These are phyloP conservation scores for Populus hybrid DNA, from an alignment of 441 rosid genomes.

Conservation along the genomic window DNA sequence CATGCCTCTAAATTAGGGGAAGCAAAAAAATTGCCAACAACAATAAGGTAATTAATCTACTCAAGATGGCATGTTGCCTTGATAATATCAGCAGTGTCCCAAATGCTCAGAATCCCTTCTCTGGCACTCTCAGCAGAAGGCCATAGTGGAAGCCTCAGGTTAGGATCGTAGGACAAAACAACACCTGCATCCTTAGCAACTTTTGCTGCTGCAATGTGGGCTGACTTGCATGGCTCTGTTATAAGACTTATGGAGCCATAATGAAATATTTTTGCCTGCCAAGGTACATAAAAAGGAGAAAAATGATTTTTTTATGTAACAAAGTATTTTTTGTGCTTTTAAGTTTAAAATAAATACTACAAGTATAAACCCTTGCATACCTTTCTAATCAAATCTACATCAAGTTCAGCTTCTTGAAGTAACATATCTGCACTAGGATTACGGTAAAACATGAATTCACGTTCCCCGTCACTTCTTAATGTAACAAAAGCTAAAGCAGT, in stretches of 20 bases:
- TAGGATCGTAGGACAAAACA: no score
- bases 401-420: conserved; percentile 76
- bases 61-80: conserved; percentile 41
- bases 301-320: background rate
- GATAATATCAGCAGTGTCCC: conserved; percentile 85
- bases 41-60: background rate
- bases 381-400: conserved; percentile 72
- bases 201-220: conserved; percentile 85
- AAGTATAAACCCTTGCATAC: conserved; percentile 27
- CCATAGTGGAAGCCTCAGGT: no score
- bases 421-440: conserved; percentile 98
- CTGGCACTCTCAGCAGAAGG: conserved; percentile 67
- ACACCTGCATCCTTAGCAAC: conserved; percentile 72
- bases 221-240: conserved; percentile 91
- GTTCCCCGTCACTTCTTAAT: conserved; percentile 78
- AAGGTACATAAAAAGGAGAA: conserved; percentile 8
- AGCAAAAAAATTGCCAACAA: background rate
- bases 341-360: background rate
- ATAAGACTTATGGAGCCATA: conserved; percentile 95
- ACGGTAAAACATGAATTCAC: conserved; percentile 95
- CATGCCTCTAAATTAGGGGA: background rate
- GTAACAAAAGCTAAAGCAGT: conserved; percentile 96
- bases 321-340: background rate
- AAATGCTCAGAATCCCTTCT: conserved; percentile 76
- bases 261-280: conserved; percentile 86